Evolutionary conservation across 495 filamentous ascomycete genomes (phyloP).

Genomic region (Penicillium soppii): DNA sequence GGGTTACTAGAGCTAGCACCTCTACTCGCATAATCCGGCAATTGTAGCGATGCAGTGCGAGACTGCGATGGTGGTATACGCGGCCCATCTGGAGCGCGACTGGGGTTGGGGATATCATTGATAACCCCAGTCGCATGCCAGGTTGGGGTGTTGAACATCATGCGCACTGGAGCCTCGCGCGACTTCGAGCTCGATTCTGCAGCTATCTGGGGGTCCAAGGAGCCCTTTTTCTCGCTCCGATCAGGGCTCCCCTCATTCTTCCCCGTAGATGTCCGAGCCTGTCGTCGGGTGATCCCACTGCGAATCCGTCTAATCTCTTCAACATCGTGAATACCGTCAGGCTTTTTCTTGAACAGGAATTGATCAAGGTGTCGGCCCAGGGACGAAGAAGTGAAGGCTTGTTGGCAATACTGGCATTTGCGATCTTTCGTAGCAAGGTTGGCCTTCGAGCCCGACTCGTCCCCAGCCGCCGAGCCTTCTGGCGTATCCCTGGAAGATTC

Average conservation of each 20-base stretch:
- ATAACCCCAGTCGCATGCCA: slow-evolving; percentile 84
- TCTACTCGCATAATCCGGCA: slow-evolving; percentile 58
- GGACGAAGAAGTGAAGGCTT: slow-evolving; percentile 86
- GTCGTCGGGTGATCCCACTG: slow-evolving; percentile 77
- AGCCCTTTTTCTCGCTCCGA: slow-evolving; percentile 26
- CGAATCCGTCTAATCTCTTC: slow-evolving; percentile 81
- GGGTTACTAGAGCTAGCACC: slow-evolving; percentile 59
- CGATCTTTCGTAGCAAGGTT: slow-evolving; percentile 67
- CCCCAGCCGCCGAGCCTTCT: slow-evolving; percentile 50
- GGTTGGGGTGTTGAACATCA: slow-evolving; percentile 59
- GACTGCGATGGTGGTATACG: slow-evolving; percentile 41
- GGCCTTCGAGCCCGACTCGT: slow-evolving; percentile 34
- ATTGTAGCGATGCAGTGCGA: slow-evolving; percentile 45
- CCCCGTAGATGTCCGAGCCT: slow-evolving; percentile 61
- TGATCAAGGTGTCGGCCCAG: slow-evolving; percentile 90
- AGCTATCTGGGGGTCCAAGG: slow-evolving; percentile 22
- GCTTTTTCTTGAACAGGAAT: slow-evolving; percentile 84
- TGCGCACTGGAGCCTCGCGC: slow-evolving; percentile 45
- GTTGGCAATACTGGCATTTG: slow-evolving; percentile 79
- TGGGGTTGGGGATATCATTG: slow-evolving; percentile 63
- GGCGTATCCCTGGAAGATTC: slow-evolving; percentile 36
- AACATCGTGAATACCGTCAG: slow-evolving; percentile 85
- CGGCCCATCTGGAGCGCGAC: slow-evolving; percentile 34
- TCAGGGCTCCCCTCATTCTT: slow-evolving; percentile 53
- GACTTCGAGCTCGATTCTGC: slow-evolving; percentile 28